These are phyloP conservation scores for Pseudozyma sp. DNA, from an alignment of 1,284 basidiomycete species.

Conservation along the genomic window DNA sequence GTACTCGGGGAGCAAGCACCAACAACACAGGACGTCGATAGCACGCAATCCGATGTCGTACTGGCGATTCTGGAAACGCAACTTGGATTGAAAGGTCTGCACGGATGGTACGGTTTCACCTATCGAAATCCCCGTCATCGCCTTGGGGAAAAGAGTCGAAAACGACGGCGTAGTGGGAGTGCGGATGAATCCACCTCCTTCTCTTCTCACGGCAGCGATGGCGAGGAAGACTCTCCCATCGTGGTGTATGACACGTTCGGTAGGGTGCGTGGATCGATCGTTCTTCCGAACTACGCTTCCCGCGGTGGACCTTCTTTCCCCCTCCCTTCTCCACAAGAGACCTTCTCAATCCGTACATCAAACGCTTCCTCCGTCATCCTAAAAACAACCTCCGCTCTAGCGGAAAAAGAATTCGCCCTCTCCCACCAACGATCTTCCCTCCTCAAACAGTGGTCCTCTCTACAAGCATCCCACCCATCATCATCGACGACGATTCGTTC, in stretches of 20 bases:
- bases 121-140: constrained; percentile 5
- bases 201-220: not conserved
- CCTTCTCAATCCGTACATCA: constrained; percentile 7
- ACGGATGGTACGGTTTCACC: constrained; percentile 31
- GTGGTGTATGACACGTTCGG: constrained; percentile 40
- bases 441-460: not conserved
- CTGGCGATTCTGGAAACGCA: constrained; percentile 17
- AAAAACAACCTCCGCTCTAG: not conserved
- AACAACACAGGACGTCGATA: not conserved
- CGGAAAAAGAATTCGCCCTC: constrained; percentile 4
- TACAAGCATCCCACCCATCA: not conserved
- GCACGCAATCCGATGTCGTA: constrained; percentile 7
- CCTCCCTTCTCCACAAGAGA: constrained; percentile 20
- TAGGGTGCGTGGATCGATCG: constrained; percentile 13
- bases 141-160: not conserved
- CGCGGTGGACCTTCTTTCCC: constrained; percentile 24
- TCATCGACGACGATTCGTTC: not conserved
- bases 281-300: constrained; percentile 6
- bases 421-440: not conserved
- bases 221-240: constrained; percentile 6
- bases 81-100: constrained; percentile 14
- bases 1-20: not conserved
- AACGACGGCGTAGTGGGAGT: constrained; percentile 11
- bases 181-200: not conserved
- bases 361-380: not conserved